Evolutionary conservation across 495 filamentous ascomycete genomes (phyloP).

Genomic region (Melanomma pulvis-pyrius): DNA sequence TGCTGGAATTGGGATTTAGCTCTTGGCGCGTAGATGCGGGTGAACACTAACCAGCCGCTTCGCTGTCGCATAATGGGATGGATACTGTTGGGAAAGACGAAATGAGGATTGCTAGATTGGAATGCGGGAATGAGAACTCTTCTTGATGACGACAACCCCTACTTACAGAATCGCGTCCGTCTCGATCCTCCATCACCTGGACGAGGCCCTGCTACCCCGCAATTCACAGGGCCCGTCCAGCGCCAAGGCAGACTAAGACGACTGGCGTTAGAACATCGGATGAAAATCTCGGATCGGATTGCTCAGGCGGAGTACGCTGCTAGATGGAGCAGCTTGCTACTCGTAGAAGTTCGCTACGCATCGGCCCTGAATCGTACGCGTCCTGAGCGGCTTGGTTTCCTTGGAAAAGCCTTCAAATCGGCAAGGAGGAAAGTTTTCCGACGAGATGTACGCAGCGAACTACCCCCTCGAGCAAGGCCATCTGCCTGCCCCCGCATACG

Average conservation of each 20-base stretch:
- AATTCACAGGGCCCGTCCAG: neutral
- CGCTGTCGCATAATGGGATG: constrained; percentile 4
- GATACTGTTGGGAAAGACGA: neutral
- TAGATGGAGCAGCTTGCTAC: neutral
- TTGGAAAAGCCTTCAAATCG: neutral
- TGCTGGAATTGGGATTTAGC: constrained; percentile 2
- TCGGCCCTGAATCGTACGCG: neutral
- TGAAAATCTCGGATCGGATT: neutral
- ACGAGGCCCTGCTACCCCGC: neutral
- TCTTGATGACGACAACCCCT: constrained; percentile 1
- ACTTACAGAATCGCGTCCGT: neutral
- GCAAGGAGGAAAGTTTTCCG: neutral
- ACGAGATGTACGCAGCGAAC: neutral
- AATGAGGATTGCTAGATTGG: neutral
- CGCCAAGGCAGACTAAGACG: neutral
- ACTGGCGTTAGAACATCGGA: neutral
- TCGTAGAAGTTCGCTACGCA: neutral
- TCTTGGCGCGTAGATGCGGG: neutral
- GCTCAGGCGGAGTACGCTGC: neutral
- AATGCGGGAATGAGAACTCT: constrained; percentile 13
- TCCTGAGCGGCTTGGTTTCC: neutral
- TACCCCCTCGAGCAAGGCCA: neutral
- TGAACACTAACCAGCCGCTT: constrained; percentile 15
- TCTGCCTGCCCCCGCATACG: neutral
- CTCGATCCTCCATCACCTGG: neutral